phyloP scores from a whole-genome alignment of 169 alveolate genomes.

The Plasmodium ovale region DNA sequence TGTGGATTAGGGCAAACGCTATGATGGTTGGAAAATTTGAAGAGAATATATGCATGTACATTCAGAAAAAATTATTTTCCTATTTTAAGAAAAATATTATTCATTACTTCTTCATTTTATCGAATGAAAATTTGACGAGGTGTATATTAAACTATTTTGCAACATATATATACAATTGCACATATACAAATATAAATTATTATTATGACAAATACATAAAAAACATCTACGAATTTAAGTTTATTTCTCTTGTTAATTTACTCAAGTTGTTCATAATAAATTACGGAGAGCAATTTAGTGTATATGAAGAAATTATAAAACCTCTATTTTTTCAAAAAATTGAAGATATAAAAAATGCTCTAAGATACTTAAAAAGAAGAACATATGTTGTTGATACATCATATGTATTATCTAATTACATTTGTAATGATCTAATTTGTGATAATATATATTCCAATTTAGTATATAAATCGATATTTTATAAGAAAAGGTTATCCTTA shows the following conservation, averaged over 20 bases:
- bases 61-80: constrained; percentile 48
- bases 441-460: constrained; percentile 58
- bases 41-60: constrained; percentile 21
- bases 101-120: constrained; percentile 53
- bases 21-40: constrained; percentile 49
- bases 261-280: constrained; percentile 51
- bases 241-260: constrained; percentile 60
- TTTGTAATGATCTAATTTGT: constrained; percentile 20
- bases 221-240: constrained; percentile 43
- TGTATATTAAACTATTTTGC: constrained; percentile 45
- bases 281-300: constrained; percentile 31
- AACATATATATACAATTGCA: constrained; percentile 66
- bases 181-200: constrained; percentile 62
- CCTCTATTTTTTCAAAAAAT: constrained; percentile 60
- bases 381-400: constrained; percentile 56
- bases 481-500: constrained; percentile 54
- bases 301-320: constrained; percentile 53
- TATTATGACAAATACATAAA: constrained; percentile 63
- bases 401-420: constrained; percentile 42
- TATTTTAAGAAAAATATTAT: constrained; percentile 65
- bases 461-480: constrained; percentile 58
- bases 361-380: constrained; percentile 23
- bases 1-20: constrained; percentile 43
- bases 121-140: constrained; percentile 60
- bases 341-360: constrained; percentile 24